phyloP scores from a whole-genome alignment of 2,329 filamentous ascomycete genomes.

The Talaromyces sp. region DNA sequence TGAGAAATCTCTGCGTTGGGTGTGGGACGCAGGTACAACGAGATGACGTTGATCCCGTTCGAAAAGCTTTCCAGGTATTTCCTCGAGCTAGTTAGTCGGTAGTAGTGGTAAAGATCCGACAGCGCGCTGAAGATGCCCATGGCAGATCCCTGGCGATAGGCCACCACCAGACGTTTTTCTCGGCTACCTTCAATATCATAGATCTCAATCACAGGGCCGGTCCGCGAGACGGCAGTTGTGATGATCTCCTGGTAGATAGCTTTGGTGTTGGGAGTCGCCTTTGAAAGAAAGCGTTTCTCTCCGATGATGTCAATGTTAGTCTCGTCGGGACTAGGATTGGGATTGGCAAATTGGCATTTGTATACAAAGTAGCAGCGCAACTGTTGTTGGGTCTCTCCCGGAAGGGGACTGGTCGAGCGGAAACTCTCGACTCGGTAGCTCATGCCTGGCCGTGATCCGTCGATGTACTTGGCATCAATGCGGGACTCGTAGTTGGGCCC shows the following conservation, averaged over 20 bases:
- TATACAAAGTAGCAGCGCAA: conserved; percentile 98
- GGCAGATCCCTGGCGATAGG: conserved; percentile 88
- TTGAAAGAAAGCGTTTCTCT: conserved; percentile 89
- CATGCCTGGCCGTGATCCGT: conserved; percentile 64
- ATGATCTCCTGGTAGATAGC: conserved; percentile 94
- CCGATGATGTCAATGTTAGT: conserved; percentile 86
- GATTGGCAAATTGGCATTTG: conserved; percentile 81
- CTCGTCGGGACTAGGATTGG: conserved; percentile 67
- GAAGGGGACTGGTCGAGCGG: conserved; percentile 77
- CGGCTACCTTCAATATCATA: conserved; percentile 88
- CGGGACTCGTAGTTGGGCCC: conserved; percentile 92
- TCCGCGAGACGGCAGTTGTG: conserved; percentile 72
- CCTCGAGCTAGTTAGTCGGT: conserved; percentile 88
- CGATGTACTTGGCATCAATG: conserved; percentile 92
- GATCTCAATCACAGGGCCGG: conserved; percentile 93
- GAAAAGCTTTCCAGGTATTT: conserved; percentile 99
- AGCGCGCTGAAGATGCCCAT: conserved; percentile 90
- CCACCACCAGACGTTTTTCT: conserved; percentile 91
- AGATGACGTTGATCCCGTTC: conserved; percentile 96
- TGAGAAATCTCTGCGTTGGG: conserved; percentile 50
- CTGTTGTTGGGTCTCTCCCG: conserved; percentile 68
- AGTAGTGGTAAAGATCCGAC: conserved; percentile 97
- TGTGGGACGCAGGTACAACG: conserved; percentile 79
- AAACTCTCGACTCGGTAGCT: conserved; percentile 96
- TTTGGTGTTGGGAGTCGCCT: conserved; percentile 93